Percentiles rank a stretch among this genome's conserved stretches.
These are phyloP conservation scores for Saturnispora diversa DNA, from an alignment of 805 yeast species.

Conservation along the genomic window DNA sequence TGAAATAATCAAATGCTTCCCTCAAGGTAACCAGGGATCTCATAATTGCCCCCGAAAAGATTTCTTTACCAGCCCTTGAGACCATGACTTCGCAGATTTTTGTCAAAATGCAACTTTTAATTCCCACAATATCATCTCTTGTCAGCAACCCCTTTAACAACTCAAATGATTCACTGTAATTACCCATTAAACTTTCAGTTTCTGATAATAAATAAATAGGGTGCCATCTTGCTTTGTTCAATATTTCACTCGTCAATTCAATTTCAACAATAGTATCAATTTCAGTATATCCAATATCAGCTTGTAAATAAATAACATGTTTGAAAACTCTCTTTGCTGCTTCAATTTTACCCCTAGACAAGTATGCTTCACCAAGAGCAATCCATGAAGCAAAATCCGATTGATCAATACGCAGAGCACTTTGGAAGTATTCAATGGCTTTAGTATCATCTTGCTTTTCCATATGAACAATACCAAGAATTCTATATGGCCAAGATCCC, in stretches of 20 bases:
- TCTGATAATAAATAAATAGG: slow-evolving; percentile 61
- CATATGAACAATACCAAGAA: slow-evolving; percentile 70
- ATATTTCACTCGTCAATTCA: slow-evolving; percentile 13
- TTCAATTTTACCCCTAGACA: slow-evolving; percentile 73
- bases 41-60: slow-evolving; percentile 56
- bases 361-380: slow-evolving; percentile 95
- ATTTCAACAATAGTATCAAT: slow-evolving; percentile 2
- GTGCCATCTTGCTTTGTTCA: slow-evolving; percentile 38
- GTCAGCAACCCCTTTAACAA: slow-evolving; percentile 37
- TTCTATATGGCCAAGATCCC: slow-evolving; percentile 80
- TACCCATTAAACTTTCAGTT: slow-evolving; percentile 55
- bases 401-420: slow-evolving; percentile 63
- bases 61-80: slow-evolving; percentile 43
- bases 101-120: slow-evolving; percentile 39
- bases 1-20: slow-evolving; percentile 30
- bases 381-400: slow-evolving; percentile 78
- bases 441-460: slow-evolving; percentile 63
- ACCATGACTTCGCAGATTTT: slow-evolving; percentile 52
- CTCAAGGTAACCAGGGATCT: slow-evolving; percentile 47
- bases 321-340: slow-evolving; percentile 80
- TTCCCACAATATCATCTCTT: slow-evolving; percentile 23
- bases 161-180: slow-evolving; percentile 52
- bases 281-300: neutral
- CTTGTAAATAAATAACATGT: slow-evolving; percentile 48
- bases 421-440: slow-evolving; percentile 86